Evolutionary conservation across 768 basidiomycete genomes (phyloP), one percentile per base, ranked within the genome.

Genomic region (Kwoniella bestiolae): DNA sequence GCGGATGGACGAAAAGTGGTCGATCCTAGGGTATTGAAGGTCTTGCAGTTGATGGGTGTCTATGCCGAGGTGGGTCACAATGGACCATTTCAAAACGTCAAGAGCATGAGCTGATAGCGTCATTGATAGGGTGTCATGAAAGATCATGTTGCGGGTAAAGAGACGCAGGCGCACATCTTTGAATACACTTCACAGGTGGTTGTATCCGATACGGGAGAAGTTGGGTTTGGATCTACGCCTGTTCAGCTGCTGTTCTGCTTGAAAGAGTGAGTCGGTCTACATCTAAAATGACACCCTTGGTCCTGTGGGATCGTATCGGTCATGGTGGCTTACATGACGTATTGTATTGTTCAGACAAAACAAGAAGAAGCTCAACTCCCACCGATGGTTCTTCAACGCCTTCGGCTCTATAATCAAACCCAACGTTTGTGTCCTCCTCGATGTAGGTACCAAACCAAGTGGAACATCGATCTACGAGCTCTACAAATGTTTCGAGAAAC

Each of bases 121-220:
- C 91, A 90, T 80, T 90, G 90, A 83, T 90, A 94, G 81, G 92
- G 92, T 67, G 90, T 93, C 38, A 88, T 91, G 64, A 94, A 94
- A 78, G 91, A 93, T 77, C 88, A 90, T 9, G 88, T 94, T 31
- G 91, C 85, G 23, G 91, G 91, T 46, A 92, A 92, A 80, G 92
- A 93, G 71, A 91, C 92, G 26, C 70, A 73, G 56, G 93, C 91
- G 9, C 91, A 77, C 67, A 86, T 83, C 41, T 67, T 65, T 67
- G 60, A 60, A 75, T 91, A 90, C 75, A 92, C 91, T 5, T 86
- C 90, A 25, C 88, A 85, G 62, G 90, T 91, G 38, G 82, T 92
- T 53, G 91, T 91, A 49, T 88, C 89, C 5, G 89, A 90, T 11
- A 84, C 84, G 0, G 92, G 92, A 26, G 92, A 94, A 79, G 89